Conservation (phyloP, 2,329 filamentous ascomycete species). For the Scedosporium minutisporum region DNA sequence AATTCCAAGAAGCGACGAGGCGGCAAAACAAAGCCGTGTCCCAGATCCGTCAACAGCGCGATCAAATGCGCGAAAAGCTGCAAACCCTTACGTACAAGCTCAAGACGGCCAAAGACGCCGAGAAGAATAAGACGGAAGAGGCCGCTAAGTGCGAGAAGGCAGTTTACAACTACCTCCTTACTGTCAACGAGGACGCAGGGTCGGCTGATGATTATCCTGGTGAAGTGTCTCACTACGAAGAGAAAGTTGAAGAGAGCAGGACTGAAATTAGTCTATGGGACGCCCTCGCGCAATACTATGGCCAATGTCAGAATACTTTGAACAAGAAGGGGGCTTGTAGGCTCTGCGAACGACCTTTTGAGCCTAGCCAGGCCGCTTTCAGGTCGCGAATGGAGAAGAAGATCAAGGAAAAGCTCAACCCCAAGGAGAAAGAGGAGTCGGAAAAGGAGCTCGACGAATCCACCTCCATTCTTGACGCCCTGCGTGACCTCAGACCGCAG, state of each 20-base stretch:
- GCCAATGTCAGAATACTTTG: slow-evolving; percentile 54
- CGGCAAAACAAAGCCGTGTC: slow-evolving; percentile 47
- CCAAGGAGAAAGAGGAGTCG: slow-evolving; percentile 51
- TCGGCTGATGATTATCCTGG: slow-evolving; percentile 42
- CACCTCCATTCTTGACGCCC: slow-evolving; percentile 42
- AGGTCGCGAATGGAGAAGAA: slow-evolving; percentile 55
- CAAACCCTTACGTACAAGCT: slow-evolving; percentile 69
- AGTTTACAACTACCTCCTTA: slow-evolving; percentile 39
- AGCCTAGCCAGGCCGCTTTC: slow-evolving; percentile 45
- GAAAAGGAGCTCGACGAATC: slow-evolving; percentile 49
- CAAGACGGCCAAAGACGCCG: slow-evolving; percentile 52
- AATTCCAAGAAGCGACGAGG: slow-evolving; percentile 56
- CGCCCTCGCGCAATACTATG: slow-evolving; percentile 62
- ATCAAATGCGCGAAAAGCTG: slow-evolving; percentile 60
- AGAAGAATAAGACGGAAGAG: slow-evolving; percentile 55
- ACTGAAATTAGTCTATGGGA: slow-evolving; percentile 62
- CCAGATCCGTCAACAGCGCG: slow-evolving; percentile 60
- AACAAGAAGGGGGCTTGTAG: slow-evolving; percentile 63
- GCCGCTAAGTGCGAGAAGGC: slow-evolving; percentile 49
- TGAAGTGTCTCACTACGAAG: slow-evolving; percentile 39
- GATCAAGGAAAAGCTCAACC: slow-evolving; percentile 54
- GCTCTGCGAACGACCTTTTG: slow-evolving; percentile 65
- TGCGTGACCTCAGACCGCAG: slow-evolving; percentile 53
- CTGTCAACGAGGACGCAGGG: slow-evolving; percentile 31
- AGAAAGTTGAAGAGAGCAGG: slow-evolving; percentile 50